A percentile compares a stretch with the other conserved stretches of the same genome.
Conservation (phyloP, 1,139 yeast genomes). For the Pichia sp. region DNA sequence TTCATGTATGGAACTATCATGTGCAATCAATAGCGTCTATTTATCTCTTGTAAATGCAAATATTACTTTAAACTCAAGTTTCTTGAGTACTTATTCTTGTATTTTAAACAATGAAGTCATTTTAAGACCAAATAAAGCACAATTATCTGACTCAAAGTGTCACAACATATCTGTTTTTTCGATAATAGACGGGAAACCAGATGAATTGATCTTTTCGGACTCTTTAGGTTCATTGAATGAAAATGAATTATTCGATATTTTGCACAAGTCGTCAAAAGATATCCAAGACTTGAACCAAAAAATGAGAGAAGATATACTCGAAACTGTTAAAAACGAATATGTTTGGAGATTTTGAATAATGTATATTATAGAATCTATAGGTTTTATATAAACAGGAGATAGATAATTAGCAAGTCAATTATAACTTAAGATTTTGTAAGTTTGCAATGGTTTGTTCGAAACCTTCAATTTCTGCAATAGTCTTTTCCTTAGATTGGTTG, state of each 20-base stretch:
- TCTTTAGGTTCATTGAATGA: slow-evolving; percentile 65
- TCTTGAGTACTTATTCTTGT: slow-evolving; percentile 45
- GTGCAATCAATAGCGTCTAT: slow-evolving; percentile 52
- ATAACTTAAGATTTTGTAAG: slow-evolving; percentile 65
- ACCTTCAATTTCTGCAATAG: slow-evolving; percentile 81
- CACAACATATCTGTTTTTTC: slow-evolving; percentile 60
- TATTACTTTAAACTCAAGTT: slow-evolving; percentile 56
- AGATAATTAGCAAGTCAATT: slow-evolving; percentile 8
- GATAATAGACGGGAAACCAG: slow-evolving; percentile 41
- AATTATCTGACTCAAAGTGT: slow-evolving; percentile 41
- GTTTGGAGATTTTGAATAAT: slow-evolving; percentile 37
- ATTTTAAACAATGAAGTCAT: slow-evolving; percentile 25
- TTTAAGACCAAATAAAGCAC: slow-evolving; percentile 34
- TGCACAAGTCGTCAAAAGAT: slow-evolving; percentile 39
- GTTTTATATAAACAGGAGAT: neutral
- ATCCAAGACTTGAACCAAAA: slow-evolving; percentile 37
- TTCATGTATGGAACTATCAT: slow-evolving; percentile 48
- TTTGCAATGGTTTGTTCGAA: slow-evolving; percentile 69
- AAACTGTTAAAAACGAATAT: slow-evolving; percentile 45
- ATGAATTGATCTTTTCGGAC: slow-evolving; percentile 56
- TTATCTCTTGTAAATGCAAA: slow-evolving; percentile 78
- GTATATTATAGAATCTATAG: neutral
- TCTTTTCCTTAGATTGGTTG: slow-evolving; percentile 56
- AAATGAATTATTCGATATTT: slow-evolving; percentile 39
- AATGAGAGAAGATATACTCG: slow-evolving; percentile 39